Percentiles rank a stretch among this genome's conserved stretches.
Evolutionary conservation across 2,329 filamentous ascomycete species (phyloP).

Genomic region (Bipolaris victoriae): DNA sequence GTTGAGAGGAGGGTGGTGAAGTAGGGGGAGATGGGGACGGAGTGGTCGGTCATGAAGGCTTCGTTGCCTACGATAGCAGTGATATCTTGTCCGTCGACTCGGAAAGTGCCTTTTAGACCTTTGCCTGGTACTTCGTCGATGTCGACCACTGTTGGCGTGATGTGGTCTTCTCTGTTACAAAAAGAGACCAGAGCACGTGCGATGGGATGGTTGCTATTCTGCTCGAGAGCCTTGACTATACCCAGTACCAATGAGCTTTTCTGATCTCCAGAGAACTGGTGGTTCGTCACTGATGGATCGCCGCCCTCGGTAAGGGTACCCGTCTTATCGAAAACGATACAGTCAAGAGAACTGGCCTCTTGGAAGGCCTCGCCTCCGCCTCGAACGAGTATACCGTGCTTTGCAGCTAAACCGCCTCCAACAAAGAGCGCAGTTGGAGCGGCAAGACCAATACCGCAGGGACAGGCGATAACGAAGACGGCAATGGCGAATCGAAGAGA

Average conservation of each 20-base stretch:
- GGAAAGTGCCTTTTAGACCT: constrained; percentile 68
- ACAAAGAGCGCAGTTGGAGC: constrained; percentile 85
- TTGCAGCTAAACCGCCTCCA: constrained; percentile 78
- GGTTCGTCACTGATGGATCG: constrained; percentile 70
- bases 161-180: constrained; percentile 52
- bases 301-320: constrained; percentile 78
- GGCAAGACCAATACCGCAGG: constrained; percentile 83
- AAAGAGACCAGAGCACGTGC: constrained; percentile 72
- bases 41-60: constrained; percentile 61
- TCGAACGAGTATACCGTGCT: constrained; percentile 80
- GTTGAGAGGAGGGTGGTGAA: constrained; percentile 33
- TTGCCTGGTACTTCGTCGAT: constrained; percentile 74
- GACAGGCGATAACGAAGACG: constrained; percentile 86
- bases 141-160: constrained; percentile 30
- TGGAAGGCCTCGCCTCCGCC: constrained; percentile 86
- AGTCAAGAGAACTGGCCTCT: constrained; percentile 77
- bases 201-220: constrained; percentile 76
- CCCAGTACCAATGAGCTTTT: constrained; percentile 54
- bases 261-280: constrained; percentile 48
- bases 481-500: constrained; percentile 83
- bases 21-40: constrained; percentile 36
- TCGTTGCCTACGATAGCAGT: constrained; percentile 74
- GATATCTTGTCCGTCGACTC: constrained; percentile 35
- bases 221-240: constrained; percentile 67
- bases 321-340: constrained; percentile 88